phyloP scores from a whole-genome alignment of 2,329 filamentous ascomycete species.

The Cladosporium sp. region DNA sequence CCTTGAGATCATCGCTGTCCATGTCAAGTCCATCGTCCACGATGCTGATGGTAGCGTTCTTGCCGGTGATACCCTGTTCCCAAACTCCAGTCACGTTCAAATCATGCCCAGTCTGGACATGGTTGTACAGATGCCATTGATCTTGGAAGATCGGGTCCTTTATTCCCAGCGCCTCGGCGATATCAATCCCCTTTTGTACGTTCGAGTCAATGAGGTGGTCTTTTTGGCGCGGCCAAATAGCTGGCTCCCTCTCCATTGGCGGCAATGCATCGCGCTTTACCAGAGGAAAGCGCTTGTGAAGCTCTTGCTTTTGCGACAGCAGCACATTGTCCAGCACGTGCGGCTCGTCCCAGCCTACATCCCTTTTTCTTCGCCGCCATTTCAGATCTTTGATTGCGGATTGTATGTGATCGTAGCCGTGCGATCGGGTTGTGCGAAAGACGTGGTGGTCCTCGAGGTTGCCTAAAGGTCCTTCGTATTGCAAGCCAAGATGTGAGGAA shows the following conservation, averaged over 20 bases:
- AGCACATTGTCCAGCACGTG: conserved; percentile 68
- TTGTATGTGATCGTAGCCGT: conserved; percentile 47
- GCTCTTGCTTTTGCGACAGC: conserved; percentile 72
- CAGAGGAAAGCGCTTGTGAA: conserved; percentile 51
- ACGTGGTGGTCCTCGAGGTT: conserved; percentile 77
- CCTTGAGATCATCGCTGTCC: conserved; percentile 85
- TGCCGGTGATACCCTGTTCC: conserved; percentile 83
- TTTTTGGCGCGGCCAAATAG: conserved; percentile 12
- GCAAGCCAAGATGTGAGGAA: conserved; percentile 67
- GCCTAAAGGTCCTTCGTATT: conserved; percentile 75
- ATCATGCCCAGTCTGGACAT: conserved; percentile 75
- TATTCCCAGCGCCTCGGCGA: conserved; percentile 68
- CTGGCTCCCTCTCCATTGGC: conserved; percentile 14
- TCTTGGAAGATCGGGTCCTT: conserved; percentile 84
- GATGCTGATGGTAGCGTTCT: conserved; percentile 84
- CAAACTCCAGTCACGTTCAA: conserved; percentile 95
- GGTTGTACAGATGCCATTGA: conserved; percentile 94
- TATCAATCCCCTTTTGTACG: conserved; percentile 52
- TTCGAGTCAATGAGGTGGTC: conserved; percentile 36
- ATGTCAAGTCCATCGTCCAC: conserved; percentile 96
- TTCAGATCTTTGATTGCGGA: conserved; percentile 49
- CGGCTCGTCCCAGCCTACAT: conserved; percentile 40
- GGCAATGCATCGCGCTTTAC: conserved; percentile 51
- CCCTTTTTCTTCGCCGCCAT: conserved; percentile 58
- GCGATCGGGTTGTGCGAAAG: conserved; percentile 61